Evolutionary conservation across 805 yeast species (phyloP).

Genomic region (Cyberlindnera misumaiensis): DNA sequence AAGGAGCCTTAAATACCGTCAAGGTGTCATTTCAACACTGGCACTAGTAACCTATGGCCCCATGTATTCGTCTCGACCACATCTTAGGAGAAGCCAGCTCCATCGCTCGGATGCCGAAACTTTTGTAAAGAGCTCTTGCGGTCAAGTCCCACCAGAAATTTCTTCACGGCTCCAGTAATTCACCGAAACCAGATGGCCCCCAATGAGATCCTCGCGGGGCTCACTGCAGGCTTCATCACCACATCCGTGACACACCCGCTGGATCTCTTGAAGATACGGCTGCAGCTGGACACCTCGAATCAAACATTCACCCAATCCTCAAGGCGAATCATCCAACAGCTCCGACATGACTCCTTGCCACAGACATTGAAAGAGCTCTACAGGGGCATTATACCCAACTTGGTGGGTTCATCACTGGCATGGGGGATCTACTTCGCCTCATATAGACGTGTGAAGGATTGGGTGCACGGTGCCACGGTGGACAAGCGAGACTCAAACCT

Average conservation of each 20-base stretch:
- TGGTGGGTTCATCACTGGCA: conserved; percentile 76
- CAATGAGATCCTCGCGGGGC: conserved; percentile 51
- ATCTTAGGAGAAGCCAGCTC: no score
- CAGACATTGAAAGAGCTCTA: conserved; percentile 14
- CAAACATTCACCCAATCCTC: conserved; percentile 5
- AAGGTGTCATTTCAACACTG: no score
- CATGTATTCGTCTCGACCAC: no score
- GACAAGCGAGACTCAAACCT: conserved; percentile 27
- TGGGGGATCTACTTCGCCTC: conserved; percentile 87
- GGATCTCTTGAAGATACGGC: conserved; percentile 75
- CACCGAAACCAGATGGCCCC: not conserved
- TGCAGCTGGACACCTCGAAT: conserved; percentile 50
- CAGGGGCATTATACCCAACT: conserved; percentile 39
- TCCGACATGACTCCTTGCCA: conserved; percentile 8
- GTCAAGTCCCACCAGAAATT: not conserved
- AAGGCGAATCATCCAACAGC: conserved; percentile 4
- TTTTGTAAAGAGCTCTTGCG: not conserved
- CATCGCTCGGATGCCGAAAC: no score
- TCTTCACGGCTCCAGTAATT: not conserved
- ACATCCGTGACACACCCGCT: conserved; percentile 84
- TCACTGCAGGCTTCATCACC: conserved; percentile 74
- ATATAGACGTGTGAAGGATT: conserved; percentile 56
- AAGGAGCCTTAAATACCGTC: no score
- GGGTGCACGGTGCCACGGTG: conserved; percentile 17
- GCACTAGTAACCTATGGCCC: no score